Evolutionary conservation across 176 grass and related monocot genomes (phyloP).

Genomic region (Sorghum bicolor): DNA sequence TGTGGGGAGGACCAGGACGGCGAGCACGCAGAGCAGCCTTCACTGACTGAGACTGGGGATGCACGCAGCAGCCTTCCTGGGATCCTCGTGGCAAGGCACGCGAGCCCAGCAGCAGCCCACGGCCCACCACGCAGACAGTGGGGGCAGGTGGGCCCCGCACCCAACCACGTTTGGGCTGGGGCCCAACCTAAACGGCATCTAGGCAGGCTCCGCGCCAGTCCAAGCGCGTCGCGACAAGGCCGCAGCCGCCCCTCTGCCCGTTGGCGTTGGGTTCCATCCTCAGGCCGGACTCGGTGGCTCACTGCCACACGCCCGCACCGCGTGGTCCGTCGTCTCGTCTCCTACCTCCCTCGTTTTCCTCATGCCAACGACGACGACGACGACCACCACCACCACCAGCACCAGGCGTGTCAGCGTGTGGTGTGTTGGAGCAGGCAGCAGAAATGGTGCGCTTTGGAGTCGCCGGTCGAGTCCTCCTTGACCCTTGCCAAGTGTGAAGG

Average conservation of each 20-base stretch:
- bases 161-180: neutral
- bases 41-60: too few relatives aligned
- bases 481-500: neutral
- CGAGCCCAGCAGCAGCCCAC: neutral
- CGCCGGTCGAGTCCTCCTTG: too few relatives aligned
- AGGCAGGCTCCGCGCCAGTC: neutral
- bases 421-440: neutral
- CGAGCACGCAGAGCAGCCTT: neutral
- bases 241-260: too few relatives aligned
- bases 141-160: neutral
- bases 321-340: neutral
- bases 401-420: too few relatives aligned
- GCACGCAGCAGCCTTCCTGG: too few relatives aligned
- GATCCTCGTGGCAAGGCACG: neutral
- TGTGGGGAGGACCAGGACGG: too few relatives aligned
- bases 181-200: neutral
- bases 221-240: conserved; percentile 41
- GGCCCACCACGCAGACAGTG: neutral
- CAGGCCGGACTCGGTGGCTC: too few relatives aligned
- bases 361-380: neutral
- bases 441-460: neutral
- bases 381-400: too few relatives aligned
- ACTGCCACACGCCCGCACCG: neutral
- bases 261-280: too few relatives aligned
- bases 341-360: neutral